Evolutionary conservation across 2,329 filamentous ascomycete genomes (phyloP), one percentile per base, ranked within the genome.

Genomic region (Fusarium nurragi): DNA sequence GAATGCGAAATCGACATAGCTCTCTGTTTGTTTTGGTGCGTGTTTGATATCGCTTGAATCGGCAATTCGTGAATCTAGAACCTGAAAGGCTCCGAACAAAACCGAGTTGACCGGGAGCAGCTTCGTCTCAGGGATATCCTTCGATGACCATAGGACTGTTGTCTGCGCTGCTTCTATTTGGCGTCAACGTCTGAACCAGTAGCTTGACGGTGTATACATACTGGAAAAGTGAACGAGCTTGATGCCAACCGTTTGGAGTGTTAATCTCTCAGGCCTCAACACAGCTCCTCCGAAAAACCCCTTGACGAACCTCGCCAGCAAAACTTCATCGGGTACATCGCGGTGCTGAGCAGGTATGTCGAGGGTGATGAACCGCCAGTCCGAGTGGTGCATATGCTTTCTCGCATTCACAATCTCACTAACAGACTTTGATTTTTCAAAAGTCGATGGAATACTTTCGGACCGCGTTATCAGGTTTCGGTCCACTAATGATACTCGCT

Each of bases 271-370:
- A 0, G 68, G 71, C 1, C 57, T 64, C 36, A 77, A 65, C 1
- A 77, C 74, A 1, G 64, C 44, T 0, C 75, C 75, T 6, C 72
- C 74, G 44, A 76, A 76, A 25, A 73, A 77, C 0, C 68, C 73
- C 13, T 63, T 72, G 2, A 73, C 48, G 11, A 76, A 75, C 2
- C 61, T 65, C 1, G 75, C 69, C 22, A 77, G 54, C 7, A 77
- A 40, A 4, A 41, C 49, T 26, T 75, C 70, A 32, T 77, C 74
- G 3, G 69, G 61, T 2, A 71, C 34, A 13, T 50, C 4, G 2
- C 37, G 32, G 18, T 64, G 54, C 8, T 56, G 43, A 2, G 48
- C 14, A 0, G 70, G 62, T 13, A 75, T 49, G 2, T 69, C 44
- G 13, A 76, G 61, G 0, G 68, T 64, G 4, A 72, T 66, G 37